phyloP scores from a whole-genome alignment of 805 yeast genomes.

The Lipomyces mesembrius region DNA sequence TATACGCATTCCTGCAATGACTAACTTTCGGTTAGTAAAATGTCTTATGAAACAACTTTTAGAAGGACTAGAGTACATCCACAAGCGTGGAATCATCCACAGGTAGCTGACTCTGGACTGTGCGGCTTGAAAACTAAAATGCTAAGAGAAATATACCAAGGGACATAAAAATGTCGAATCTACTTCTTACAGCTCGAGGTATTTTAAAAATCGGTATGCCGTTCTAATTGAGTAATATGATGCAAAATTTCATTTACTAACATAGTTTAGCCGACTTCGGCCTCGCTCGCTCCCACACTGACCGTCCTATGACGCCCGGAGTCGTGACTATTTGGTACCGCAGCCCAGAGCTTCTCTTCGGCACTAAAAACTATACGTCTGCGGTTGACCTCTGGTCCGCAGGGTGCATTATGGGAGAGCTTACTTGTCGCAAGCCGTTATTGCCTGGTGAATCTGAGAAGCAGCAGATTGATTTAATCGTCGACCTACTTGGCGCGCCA shows the following conservation, averaged over 20 bases:
- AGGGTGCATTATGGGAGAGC: slow-evolving; percentile 85
- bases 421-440: slow-evolving; percentile 70
- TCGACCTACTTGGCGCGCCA: slow-evolving; percentile 86
- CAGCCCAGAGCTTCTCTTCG: slow-evolving; percentile 89
- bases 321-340: slow-evolving; percentile 96
- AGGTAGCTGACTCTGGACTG: slow-evolving; percentile 8
- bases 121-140: background rate
- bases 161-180: slow-evolving; percentile 35
- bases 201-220: slow-evolving; percentile 32
- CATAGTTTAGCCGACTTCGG: slow-evolving; percentile 33
- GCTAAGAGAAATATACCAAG: background rate
- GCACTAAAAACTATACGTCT: slow-evolving; percentile 83
- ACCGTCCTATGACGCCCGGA: slow-evolving; percentile 31
- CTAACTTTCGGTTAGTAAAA: slow-evolving; percentile 14
- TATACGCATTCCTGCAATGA: background rate
- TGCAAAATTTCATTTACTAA: background rate
- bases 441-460: slow-evolving; percentile 89
- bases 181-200: slow-evolving; percentile 30
- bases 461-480: slow-evolving; percentile 75
- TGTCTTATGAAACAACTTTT: slow-evolving; percentile 31
- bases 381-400: slow-evolving; percentile 97
- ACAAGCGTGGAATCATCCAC: slow-evolving; percentile 25
- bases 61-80: slow-evolving; percentile 34
- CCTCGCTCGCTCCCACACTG: slow-evolving; percentile 43
- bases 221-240: background rate